Conservation (phyloP, 1,284 basidiomycete species). For the Meira miltonrushii region DNA sequence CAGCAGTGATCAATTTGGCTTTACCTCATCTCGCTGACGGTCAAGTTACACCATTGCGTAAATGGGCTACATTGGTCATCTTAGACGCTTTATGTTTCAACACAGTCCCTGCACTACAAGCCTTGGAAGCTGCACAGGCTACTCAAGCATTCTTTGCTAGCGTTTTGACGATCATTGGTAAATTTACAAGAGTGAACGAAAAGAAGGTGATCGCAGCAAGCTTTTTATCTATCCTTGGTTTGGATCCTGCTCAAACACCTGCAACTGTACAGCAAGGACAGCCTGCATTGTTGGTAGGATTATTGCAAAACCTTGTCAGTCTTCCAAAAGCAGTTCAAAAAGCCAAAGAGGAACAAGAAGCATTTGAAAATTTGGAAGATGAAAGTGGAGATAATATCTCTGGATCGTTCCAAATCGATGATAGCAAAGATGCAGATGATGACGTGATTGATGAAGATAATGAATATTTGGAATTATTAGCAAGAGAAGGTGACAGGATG, state of each 20-base stretch:
- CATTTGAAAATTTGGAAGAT: constrained; percentile 38
- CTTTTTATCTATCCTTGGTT: constrained; percentile 54
- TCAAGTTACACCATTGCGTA: constrained; percentile 58
- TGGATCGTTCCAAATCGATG: constrained; percentile 20
- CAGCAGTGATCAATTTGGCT: constrained; percentile 29
- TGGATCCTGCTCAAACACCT: constrained; percentile 31
- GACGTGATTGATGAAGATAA: constrained; percentile 50
- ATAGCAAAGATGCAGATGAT: constrained; percentile 32
- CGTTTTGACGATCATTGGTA: constrained; percentile 62
- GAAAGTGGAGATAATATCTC: constrained; percentile 12
- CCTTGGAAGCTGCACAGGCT: constrained; percentile 65
- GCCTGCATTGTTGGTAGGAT: constrained; percentile 25
- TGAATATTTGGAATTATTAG: constrained; percentile 49
- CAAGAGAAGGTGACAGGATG: constrained; percentile 37
- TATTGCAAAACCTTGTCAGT: constrained; percentile 26
- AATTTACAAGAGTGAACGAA: constrained; percentile 79
- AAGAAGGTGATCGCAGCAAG: constrained; percentile 77
- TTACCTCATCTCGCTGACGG: constrained; percentile 23
- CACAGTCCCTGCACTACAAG: constrained; percentile 66
- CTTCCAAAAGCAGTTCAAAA: constrained; percentile 41
- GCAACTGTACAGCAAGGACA: constrained; percentile 6
- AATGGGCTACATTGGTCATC: constrained; percentile 75
- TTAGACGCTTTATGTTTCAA: constrained; percentile 82
- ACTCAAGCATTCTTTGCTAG: constrained; percentile 69
- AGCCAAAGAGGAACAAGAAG: constrained; percentile 39